Percentiles rank a stretch among this genome's conserved stretches.
Evolutionary conservation across 1,284 basidiomycete species (phyloP).

Genomic region (Ganoderma multipileum): DNA sequence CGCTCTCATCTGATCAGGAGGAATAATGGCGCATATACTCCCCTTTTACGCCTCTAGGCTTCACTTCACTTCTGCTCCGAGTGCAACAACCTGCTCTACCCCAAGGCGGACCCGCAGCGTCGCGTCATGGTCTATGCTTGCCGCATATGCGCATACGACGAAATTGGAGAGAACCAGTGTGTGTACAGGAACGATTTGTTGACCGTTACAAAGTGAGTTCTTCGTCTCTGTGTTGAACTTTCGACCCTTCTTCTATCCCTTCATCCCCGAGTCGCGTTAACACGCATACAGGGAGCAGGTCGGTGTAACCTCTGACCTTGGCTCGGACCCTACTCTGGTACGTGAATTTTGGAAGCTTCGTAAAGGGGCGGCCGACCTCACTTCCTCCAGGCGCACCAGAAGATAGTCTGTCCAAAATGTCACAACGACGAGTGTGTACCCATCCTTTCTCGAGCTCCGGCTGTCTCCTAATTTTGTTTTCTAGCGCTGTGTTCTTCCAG

Average conservation of each 20-base stretch:
- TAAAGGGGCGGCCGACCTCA: neutral
- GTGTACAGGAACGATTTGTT: conserved; percentile 96
- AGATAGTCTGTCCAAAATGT: conserved; percentile 74
- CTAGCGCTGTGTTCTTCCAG: conserved; percentile 89
- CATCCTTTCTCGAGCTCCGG: conserved; percentile 1
- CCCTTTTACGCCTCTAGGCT: conserved; percentile 48
- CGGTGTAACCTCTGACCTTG: conserved; percentile 90
- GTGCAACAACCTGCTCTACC: conserved; percentile 96
- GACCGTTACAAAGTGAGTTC: conserved; percentile 88
- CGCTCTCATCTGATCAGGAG: neutral
- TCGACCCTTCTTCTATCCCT: neutral
- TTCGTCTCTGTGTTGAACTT: neutral
- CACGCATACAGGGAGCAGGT: conserved; percentile 80
- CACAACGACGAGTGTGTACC: conserved; percentile 73
- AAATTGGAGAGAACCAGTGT: conserved; percentile 86
- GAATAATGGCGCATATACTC: neutral
- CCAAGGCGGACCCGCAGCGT: conserved; percentile 88
- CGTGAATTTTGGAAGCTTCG: conserved; percentile 30
- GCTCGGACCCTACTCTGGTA: conserved; percentile 91
- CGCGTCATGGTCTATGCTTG: conserved; percentile 93
- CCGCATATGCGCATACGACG: conserved; percentile 90
- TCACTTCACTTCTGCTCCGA: conserved; percentile 89
- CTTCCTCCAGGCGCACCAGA: conserved; percentile 67
- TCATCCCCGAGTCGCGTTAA: conserved; percentile 1
- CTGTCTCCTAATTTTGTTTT: conserved; percentile 16